phyloP scores from a whole-genome alignment of 2,329 filamentous ascomycete species.

The Trichoderma atroviride region DNA sequence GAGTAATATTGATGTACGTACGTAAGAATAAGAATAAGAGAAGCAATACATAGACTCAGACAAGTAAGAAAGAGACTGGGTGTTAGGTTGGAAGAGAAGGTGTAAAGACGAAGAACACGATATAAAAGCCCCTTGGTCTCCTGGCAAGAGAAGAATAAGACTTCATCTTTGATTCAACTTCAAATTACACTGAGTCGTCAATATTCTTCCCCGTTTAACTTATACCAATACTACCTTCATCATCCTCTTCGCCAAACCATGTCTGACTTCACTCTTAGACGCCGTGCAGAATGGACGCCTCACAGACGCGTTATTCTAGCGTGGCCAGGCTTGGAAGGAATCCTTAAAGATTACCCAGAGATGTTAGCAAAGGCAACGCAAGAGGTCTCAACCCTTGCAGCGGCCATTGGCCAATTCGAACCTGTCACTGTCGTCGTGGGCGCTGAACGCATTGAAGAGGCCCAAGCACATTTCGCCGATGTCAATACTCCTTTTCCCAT shows the following conservation, averaged over 20 bases:
- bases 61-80: neutral
- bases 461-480: constrained; percentile 20
- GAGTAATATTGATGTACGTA: neutral
- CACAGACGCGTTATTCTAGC: constrained; percentile 26
- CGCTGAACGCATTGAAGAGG: constrained; percentile 26
- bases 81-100: neutral
- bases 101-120: neutral
- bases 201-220: too few relatives aligned
- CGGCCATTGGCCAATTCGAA: constrained; percentile 34
- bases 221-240: neutral
- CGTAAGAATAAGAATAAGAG: neutral
- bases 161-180: neutral
- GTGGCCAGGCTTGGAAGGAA: constrained; percentile 22
- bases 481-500: constrained; percentile 22
- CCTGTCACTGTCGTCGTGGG: constrained; percentile 34
- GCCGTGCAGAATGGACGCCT: constrained; percentile 28
- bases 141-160: neutral
- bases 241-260: neutral
- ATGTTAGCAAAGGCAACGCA: constrained; percentile 24
- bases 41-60: neutral
- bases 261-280: constrained; percentile 15
- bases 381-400: constrained; percentile 35
- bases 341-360: constrained; percentile 15
- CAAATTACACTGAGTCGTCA: too few relatives aligned
- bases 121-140: neutral